A percentile compares a stretch with the other conserved stretches of the same genome.
Conservation (phyloP, 2,329 filamentous ascomycete species). For the Exophiala bonariae region DNA sequence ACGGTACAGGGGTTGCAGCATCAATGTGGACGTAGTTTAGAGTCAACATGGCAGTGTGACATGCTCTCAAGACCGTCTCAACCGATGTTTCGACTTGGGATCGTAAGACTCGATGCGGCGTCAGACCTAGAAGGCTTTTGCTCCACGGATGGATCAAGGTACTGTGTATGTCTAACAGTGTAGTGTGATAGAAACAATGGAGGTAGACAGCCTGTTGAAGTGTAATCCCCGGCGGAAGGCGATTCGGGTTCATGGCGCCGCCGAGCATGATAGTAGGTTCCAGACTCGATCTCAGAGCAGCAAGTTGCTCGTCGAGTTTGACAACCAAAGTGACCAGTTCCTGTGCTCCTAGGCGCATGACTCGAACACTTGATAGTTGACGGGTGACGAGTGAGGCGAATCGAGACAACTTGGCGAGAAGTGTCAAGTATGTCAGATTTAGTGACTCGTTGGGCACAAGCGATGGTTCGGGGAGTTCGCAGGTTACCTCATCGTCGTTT, state of each 20-base stretch:
- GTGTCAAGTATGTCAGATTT: slow-evolving; percentile 1
- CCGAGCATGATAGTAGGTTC: not conserved
- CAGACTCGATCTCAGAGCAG: not conserved
- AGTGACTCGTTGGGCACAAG: not conserved
- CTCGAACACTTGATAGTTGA: not conserved
- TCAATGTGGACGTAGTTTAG: slow-evolving; percentile 3
- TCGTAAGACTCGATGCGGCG: not conserved
- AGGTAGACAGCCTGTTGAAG: not conserved
- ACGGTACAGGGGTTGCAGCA: no score
- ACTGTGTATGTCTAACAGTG: slow-evolving; percentile 6
- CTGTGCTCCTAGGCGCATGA: not conserved
- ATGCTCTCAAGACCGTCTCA: not conserved
- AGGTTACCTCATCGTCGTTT: slow-evolving; percentile 10
- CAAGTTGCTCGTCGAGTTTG: slow-evolving; percentile 3
- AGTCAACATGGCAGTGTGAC: slow-evolving; percentile 3
- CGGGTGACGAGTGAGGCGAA: slow-evolving; percentile 2
- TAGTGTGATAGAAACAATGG: not conserved
- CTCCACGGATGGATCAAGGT: slow-evolving; percentile 4
- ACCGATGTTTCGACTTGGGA: slow-evolving; percentile 3
- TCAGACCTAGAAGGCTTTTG: slow-evolving; percentile 1
- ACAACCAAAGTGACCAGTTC: slow-evolving; percentile 1
- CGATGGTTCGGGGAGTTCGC: slow-evolving; percentile 1
- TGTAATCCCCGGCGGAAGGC: not conserved
- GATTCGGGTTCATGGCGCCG: not conserved
- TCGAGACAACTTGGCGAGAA: slow-evolving; percentile 1